phyloP scores from a whole-genome alignment of 257 asterid species.

The Scutellaria minor region DNA sequence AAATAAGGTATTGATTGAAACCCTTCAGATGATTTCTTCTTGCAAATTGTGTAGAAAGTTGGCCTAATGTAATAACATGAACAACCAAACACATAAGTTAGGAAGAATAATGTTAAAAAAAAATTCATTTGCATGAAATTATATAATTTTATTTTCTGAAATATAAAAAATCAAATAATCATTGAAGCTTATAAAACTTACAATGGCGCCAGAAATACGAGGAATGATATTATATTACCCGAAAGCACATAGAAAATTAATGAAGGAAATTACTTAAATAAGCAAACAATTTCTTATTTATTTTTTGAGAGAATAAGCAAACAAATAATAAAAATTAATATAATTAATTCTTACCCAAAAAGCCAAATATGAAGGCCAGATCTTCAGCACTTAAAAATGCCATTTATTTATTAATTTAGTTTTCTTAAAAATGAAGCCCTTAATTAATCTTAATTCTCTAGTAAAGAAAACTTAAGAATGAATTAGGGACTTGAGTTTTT shows the following conservation, averaged over 20 bases:
- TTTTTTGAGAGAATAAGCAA: background rate
- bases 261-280: background rate
- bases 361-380: no score
- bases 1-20: constrained; percentile 62
- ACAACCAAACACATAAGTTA: background rate
- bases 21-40: constrained; percentile 68
- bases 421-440: no score
- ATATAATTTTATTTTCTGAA: background rate
- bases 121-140: background rate
- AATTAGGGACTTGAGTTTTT: no score
- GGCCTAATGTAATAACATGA: constrained; percentile 44
- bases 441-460: no score
- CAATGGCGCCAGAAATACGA: constrained; percentile 73
- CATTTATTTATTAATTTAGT: no score
- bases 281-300: background rate
- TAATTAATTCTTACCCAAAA: no score
- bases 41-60: constrained; percentile 60
- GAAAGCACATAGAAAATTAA: constrained; percentile 14
- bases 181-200: constrained; percentile 39
- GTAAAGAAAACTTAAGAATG: no score
- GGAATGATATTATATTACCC: constrained; percentile 65
- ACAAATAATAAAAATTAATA: no score
- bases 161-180: no score
- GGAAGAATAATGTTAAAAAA: background rate
- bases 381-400: no score